Evolutionary conservation across 257 asterid species (phyloP).

Genomic region (Solanum bulbocastanum): DNA sequence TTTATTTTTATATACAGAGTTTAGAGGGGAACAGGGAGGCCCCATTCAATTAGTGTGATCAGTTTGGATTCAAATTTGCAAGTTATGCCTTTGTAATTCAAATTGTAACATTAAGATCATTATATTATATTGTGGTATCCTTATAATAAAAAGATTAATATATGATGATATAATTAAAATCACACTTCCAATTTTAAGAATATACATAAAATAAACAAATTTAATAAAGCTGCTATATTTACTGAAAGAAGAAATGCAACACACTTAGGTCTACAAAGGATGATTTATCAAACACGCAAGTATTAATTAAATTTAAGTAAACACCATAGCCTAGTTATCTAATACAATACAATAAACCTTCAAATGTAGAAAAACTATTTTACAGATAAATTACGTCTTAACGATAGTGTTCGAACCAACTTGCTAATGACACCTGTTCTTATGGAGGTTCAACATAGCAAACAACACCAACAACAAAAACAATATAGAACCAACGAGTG

Average conservation of each 20-base stretch:
- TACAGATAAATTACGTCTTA: neutral
- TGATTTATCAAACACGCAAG: neutral
- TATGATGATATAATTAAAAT: neutral
- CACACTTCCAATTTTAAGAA: neutral
- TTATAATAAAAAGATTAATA: neutral
- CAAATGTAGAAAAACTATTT: neutral
- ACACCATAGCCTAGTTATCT: neutral
- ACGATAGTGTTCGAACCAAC: neutral
- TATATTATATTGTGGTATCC: neutral
- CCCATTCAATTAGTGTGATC: neutral
- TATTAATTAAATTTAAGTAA: neutral
- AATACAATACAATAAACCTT: neutral
- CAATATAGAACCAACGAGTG: conserved; percentile 18
- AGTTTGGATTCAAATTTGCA: neutral
- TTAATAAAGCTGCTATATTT: neutral
- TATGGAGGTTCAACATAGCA: conserved; percentile 27
- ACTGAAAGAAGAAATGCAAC: neutral
- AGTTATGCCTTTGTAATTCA: neutral
- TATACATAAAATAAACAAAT: neutral
- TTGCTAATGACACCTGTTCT: conserved; percentile 5
- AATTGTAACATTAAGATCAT: neutral
- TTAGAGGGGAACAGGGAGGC: neutral
- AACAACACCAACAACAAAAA: conserved; percentile 38
- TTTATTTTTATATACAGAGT: neutral
- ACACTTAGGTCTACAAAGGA: neutral